Evolutionary conservation across 2,329 filamentous ascomycete species (phyloP).

Genomic region (Aspergillus quadricinctus): DNA sequence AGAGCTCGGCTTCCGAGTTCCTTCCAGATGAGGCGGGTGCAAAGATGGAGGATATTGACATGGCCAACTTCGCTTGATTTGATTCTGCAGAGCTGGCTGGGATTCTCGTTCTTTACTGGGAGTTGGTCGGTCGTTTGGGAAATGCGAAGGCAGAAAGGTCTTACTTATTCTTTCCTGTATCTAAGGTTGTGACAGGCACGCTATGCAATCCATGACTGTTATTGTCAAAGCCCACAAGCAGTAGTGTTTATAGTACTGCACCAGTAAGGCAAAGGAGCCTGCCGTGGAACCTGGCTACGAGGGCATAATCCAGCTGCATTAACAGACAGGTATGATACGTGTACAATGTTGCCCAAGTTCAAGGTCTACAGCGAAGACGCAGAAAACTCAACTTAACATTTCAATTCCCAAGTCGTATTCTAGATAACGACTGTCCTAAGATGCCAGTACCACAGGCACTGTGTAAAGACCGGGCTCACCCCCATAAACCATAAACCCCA

Average conservation of each 20-base stretch:
- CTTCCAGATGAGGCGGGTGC: constrained; percentile 9
- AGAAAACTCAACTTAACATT: not conserved
- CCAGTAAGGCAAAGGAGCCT: not conserved
- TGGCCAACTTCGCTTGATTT: constrained; percentile 5
- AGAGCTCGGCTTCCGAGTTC: constrained; percentile 20
- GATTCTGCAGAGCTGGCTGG: no score
- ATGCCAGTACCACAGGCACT: not conserved
- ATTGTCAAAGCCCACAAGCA: not conserved
- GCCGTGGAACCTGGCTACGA: not conserved
- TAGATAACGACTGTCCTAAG: not conserved
- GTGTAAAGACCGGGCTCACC: not conserved
- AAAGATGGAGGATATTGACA: constrained; percentile 1
- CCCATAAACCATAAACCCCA: not conserved
- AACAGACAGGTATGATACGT: not conserved
- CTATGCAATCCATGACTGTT: not conserved
- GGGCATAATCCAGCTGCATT: not conserved
- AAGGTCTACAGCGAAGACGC: not conserved
- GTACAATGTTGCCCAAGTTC: not conserved
- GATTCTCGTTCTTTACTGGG: not conserved
- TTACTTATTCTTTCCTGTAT: not conserved
- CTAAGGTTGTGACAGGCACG: not conserved
- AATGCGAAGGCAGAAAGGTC: not conserved
- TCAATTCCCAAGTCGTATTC: not conserved
- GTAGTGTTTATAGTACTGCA: not conserved
- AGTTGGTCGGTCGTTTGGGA: not conserved